phyloP scores from a whole-genome alignment of 441 rosid genomes.

The Lepidium campestre region DNA sequence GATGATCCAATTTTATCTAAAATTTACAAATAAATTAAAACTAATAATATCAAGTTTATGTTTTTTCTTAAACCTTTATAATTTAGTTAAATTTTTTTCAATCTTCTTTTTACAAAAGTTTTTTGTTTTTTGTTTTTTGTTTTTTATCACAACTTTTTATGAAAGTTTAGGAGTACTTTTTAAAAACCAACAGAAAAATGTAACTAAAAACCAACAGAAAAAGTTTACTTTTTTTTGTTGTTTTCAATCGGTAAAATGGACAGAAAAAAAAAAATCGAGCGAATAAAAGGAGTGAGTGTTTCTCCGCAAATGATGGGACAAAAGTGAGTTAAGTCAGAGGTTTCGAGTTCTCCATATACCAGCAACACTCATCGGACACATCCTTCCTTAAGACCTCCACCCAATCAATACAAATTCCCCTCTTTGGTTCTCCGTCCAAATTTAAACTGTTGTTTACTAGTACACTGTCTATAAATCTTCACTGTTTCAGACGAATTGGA shows the following conservation, averaged over 20 bases:
- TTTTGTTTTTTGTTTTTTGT: too few relatives aligned
- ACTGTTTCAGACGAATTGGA: constrained; percentile 1
- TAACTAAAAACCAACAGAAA: too few relatives aligned
- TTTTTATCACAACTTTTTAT: too few relatives aligned
- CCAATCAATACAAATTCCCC: background rate
- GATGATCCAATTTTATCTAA: too few relatives aligned
- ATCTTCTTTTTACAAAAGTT: too few relatives aligned
- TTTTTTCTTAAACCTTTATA: too few relatives aligned
- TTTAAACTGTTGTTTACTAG: background rate
- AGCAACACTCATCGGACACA: background rate
- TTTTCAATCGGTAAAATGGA: background rate
- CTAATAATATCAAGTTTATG: too few relatives aligned
- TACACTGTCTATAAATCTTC: background rate
- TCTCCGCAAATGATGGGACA: constrained; percentile 25
- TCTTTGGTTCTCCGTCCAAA: background rate
- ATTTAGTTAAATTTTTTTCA: too few relatives aligned
- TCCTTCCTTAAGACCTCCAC: constrained; percentile 5
- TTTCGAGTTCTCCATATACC: background rate
- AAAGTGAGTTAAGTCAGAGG: constrained; percentile 14
- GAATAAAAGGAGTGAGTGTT: background rate
- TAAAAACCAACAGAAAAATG: too few relatives aligned
- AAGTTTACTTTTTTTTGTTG: too few relatives aligned
- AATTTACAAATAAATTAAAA: too few relatives aligned
- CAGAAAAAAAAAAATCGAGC: background rate
- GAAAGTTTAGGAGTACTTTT: too few relatives aligned